Evolutionary conservation across 768 basidiomycete genomes (phyloP).

Genomic region (Suillus decipiens): DNA sequence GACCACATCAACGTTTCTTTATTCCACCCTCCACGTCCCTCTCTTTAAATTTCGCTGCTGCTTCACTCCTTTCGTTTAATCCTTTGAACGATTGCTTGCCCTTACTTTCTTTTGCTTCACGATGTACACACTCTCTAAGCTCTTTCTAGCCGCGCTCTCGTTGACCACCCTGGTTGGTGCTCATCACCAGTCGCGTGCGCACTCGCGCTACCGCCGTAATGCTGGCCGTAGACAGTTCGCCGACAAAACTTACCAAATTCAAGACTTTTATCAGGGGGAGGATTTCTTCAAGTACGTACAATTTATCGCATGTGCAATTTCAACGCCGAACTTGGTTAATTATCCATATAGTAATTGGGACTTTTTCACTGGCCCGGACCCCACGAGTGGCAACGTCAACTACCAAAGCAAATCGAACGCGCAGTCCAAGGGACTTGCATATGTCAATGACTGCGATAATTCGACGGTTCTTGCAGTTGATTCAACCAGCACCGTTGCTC

Average conservation of each 20-base stretch:
- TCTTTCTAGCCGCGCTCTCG: constrained; percentile 33
- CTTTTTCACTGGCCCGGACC: constrained; percentile 64
- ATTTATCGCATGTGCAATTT: background rate
- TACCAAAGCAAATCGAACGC: constrained; percentile 55
- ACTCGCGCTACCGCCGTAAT: constrained; percentile 32
- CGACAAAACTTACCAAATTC: constrained; percentile 35
- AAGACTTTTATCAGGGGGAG: constrained; percentile 48
- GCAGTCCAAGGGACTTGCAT: constrained; percentile 54
- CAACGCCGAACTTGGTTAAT: constrained; percentile 2
- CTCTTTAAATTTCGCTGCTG: constrained; percentile 2
- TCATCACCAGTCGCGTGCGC: constrained; percentile 22
- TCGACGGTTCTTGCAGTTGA: constrained; percentile 67
- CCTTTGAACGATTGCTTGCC: background rate
- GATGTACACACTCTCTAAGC: constrained; percentile 36
- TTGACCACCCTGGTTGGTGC: constrained; percentile 41
- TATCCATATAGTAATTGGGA: constrained; percentile 56
- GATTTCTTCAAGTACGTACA: constrained; percentile 59
- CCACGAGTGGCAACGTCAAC: constrained; percentile 69
- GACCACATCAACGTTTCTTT: constrained; percentile 2
- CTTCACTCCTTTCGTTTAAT: background rate
- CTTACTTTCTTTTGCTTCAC: constrained; percentile 10
- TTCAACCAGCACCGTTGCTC: constrained; percentile 45
- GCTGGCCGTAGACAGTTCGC: constrained; percentile 20
- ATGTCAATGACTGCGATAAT: constrained; percentile 54
- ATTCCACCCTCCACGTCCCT: background rate